These are phyloP conservation scores for Polysphondylium violaceum DNA, from an alignment of 78 protist genomes.

Conservation along the genomic window DNA sequence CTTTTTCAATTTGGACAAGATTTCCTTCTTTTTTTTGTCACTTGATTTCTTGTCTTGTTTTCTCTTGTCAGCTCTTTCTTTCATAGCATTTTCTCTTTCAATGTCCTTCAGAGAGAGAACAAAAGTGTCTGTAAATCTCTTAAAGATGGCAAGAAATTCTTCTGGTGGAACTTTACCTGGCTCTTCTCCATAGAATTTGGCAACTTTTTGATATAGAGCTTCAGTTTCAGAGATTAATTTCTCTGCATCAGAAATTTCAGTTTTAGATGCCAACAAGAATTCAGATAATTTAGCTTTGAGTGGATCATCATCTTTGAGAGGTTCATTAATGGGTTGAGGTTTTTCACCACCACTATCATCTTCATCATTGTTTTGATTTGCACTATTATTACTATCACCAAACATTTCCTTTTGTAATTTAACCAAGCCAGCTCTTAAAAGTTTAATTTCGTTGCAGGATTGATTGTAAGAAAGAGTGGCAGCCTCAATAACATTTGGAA, in stretches of 20 bases:
- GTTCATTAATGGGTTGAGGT: constrained; percentile 3
- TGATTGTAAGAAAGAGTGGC: constrained; percentile 59
- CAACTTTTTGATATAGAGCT: constrained; percentile 1
- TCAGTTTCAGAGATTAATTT: constrained; percentile 36
- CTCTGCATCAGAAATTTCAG: constrained; percentile 69
- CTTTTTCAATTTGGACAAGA: constrained; percentile 2
- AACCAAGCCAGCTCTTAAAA: constrained; percentile 31
- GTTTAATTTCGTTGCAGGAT: constrained; percentile 47
- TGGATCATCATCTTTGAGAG: constrained; percentile 68
- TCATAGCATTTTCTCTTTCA: constrained; percentile 38
- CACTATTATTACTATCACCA: not conserved
- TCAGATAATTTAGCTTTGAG: constrained; percentile 60
- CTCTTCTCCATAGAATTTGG: constrained; percentile 74
- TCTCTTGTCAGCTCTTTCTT: constrained; percentile 35
- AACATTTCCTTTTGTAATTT: constrained; percentile 43
- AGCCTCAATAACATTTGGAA: constrained; percentile 58
- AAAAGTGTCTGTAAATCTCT: constrained; percentile 35
- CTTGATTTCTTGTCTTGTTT: constrained; percentile 8
- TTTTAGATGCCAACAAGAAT: constrained; percentile 54
- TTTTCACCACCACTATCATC: constrained; percentile 10
- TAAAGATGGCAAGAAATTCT: constrained; percentile 62
- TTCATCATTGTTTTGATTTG: not conserved
- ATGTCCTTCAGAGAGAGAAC: constrained; percentile 28
- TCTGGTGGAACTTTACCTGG: constrained; percentile 18
- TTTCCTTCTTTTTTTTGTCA: not conserved